Conservation (phyloP, 176 grass and related monocot species). For the Poa annua region DNA sequence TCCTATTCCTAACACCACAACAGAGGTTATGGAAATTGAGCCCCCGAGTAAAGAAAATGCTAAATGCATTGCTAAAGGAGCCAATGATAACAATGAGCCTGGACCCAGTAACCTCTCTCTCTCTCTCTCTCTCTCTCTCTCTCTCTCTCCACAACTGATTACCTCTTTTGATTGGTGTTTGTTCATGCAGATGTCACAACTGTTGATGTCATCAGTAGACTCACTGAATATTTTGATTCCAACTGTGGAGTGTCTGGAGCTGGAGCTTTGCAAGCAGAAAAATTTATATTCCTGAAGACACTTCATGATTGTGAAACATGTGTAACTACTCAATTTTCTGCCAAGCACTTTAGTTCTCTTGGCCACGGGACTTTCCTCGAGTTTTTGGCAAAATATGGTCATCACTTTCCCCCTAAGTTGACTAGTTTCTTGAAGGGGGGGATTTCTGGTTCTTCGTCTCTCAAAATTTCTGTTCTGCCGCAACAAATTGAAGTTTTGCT, state of each 20-base stretch:
- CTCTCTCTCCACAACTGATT: too few species aligned
- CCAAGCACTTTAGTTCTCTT: slow-evolving; percentile 75
- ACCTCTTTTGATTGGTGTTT: slow-evolving; percentile 20
- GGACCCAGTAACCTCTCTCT: slow-evolving; percentile 28
- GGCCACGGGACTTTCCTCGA: slow-evolving; percentile 78
- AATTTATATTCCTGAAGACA: slow-evolving; percentile 49
- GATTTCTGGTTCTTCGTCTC: slow-evolving; percentile 41
- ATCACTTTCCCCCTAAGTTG: slow-evolving; percentile 54
- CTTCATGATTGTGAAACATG: slow-evolving; percentile 77
- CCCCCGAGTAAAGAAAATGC: slow-evolving; percentile 60
- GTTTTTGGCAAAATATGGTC: slow-evolving; percentile 75
- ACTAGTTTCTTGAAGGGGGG: slow-evolving; percentile 55
- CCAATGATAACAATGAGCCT: slow-evolving; percentile 29
- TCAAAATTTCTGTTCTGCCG: slow-evolving; percentile 59
- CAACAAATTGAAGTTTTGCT: slow-evolving; percentile 72
- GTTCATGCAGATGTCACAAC: slow-evolving; percentile 50
- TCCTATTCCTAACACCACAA: slow-evolving; percentile 54
- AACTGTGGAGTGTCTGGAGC: slow-evolving; percentile 44
- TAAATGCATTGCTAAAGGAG: slow-evolving; percentile 36
- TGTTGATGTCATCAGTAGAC: slow-evolving; percentile 71
- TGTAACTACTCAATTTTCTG: slow-evolving; percentile 63
- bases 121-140: background rate
- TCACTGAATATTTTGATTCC: slow-evolving; percentile 67
- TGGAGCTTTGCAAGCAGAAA: slow-evolving; percentile 37
- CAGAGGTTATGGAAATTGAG: slow-evolving; percentile 77